A percentile compares a stretch with the other conserved stretches of the same genome.
Conservation (phyloP, 805 yeast species). For the Yarrowia sp. region DNA sequence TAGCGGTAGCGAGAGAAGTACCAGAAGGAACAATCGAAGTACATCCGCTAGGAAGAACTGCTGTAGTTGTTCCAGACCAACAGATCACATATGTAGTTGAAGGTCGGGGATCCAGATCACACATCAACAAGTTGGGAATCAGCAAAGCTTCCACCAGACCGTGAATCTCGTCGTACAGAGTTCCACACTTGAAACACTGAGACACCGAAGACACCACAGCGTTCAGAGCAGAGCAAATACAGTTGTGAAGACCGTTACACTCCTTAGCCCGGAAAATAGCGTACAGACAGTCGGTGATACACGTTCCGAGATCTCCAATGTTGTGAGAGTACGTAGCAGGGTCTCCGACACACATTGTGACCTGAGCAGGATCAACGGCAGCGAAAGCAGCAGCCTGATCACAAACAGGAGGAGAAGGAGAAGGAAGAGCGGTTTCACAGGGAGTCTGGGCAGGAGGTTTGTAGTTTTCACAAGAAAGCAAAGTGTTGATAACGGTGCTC, state of each 20-base stretch:
- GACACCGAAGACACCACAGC: neutral
- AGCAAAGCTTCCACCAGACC: slow-evolving; percentile 12
- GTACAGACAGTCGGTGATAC: slow-evolving; percentile 5
- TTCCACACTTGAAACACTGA: slow-evolving; percentile 22
- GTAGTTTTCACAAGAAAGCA: slow-evolving; percentile 5
- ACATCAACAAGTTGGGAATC: slow-evolving; percentile 8
- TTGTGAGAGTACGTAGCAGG: slow-evolving; percentile 22
- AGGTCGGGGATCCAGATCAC: slow-evolving; percentile 14
- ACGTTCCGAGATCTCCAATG: slow-evolving; percentile 12
- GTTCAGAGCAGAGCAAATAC: slow-evolving; percentile 12
- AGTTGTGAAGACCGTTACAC: slow-evolving; percentile 11
- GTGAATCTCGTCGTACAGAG: slow-evolving; percentile 11
- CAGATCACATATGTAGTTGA: slow-evolving; percentile 21
- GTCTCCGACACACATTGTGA: slow-evolving; percentile 27
- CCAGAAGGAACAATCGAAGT: slow-evolving; percentile 7
- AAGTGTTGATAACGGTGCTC: neutral
- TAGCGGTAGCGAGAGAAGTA: neutral
- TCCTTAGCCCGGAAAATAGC: slow-evolving; percentile 4
- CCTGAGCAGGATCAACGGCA: slow-evolving; percentile 28
- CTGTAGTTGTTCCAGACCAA: neutral
- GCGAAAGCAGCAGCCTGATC: slow-evolving; percentile 34
- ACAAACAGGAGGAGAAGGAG: slow-evolving; percentile 26
- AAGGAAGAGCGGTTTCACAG: neutral
- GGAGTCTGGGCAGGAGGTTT: slow-evolving; percentile 3
- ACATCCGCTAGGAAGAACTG: slow-evolving; percentile 2